A percentile compares a stretch with the other conserved stretches of the same genome.
Evolutionary conservation across 2,329 filamentous ascomycete species (phyloP).

Genomic region (Aspergillus hiratsukae): DNA sequence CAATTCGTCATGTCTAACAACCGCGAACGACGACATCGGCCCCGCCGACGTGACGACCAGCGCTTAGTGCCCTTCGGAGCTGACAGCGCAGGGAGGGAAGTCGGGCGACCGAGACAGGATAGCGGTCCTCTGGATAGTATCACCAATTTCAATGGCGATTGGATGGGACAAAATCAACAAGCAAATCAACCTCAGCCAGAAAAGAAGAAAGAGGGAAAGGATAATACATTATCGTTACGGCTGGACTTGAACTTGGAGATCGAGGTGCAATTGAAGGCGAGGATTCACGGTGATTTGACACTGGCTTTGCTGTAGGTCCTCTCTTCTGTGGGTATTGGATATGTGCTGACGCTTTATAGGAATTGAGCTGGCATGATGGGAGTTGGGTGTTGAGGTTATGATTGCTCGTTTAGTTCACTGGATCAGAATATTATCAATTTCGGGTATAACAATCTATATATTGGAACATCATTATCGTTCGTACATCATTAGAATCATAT

Average conservation of each 20-base stretch:
- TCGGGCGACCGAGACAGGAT: background rate
- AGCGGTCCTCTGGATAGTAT: background rate
- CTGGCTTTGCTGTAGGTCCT: constrained; percentile 66
- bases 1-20: background rate
- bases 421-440: no score
- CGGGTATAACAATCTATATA: no score
- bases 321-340: background rate
- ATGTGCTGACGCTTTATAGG: no score
- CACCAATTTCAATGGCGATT: background rate
- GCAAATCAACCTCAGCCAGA: background rate
- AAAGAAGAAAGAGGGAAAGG: constrained; percentile 6
- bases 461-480: no score
- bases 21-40: background rate
- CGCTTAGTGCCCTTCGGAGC: background rate
- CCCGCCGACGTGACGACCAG: background rate
- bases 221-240: constrained; percentile 63
- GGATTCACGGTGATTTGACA: constrained; percentile 75
- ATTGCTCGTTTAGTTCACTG: no score
- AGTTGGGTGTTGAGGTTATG: no score
- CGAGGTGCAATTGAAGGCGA: constrained; percentile 75
- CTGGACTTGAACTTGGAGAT: constrained; percentile 73
- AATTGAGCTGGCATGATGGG: no score
- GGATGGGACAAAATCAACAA: background rate
- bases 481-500: no score
- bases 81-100: background rate